A percentile compares a stretch with the other conserved stretches of the same genome.
Conservation (phyloP, 2,329 filamentous ascomycete genomes). For the Phyllosticta citriasiana region DNA sequence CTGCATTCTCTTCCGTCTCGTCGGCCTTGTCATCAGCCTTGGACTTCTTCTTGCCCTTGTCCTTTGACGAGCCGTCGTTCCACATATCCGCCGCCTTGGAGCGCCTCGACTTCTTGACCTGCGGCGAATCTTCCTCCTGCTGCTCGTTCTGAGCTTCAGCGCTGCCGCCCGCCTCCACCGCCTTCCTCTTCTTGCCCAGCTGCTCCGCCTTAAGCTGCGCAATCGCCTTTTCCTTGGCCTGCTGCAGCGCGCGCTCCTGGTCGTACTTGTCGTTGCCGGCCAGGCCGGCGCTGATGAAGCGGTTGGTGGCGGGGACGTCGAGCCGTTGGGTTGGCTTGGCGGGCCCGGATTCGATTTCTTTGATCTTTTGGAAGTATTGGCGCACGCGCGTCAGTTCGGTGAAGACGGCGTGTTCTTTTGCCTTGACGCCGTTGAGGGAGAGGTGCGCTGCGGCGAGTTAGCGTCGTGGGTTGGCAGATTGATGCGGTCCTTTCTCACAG, state of each 20-base stretch:
- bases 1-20: background rate
- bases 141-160: slow-evolving; percentile 2
- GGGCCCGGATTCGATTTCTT: slow-evolving; percentile 57
- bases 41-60: background rate
- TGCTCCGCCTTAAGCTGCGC: slow-evolving; percentile 28
- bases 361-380: slow-evolving; percentile 90
- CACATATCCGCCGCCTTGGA: slow-evolving; percentile 7
- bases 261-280: slow-evolving; percentile 41
- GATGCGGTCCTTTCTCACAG: slow-evolving; percentile 31
- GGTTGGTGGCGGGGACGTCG: slow-evolving; percentile 66
- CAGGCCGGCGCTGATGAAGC: slow-evolving; percentile 75
- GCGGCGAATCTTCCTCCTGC: slow-evolving; percentile 11
- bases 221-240: slow-evolving; percentile 25
- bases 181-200: slow-evolving; percentile 22
- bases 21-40: background rate
- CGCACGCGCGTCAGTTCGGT: slow-evolving; percentile 76
- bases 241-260: slow-evolving; percentile 26
- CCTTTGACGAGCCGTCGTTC: slow-evolving; percentile 1
- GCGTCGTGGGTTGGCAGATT: slow-evolving; percentile 26
- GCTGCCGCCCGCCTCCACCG: slow-evolving; percentile 14
- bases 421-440: slow-evolving; percentile 64
- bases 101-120: slow-evolving; percentile 10
- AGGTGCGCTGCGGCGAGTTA: slow-evolving; percentile 50
- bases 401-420: slow-evolving; percentile 78
- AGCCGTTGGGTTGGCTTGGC: slow-evolving; percentile 45